A percentile compares a stretch with the other conserved stretches of the same genome.
Conservation (phyloP, 2,329 filamentous ascomycete genomes). For the Botrytis galanthina region DNA sequence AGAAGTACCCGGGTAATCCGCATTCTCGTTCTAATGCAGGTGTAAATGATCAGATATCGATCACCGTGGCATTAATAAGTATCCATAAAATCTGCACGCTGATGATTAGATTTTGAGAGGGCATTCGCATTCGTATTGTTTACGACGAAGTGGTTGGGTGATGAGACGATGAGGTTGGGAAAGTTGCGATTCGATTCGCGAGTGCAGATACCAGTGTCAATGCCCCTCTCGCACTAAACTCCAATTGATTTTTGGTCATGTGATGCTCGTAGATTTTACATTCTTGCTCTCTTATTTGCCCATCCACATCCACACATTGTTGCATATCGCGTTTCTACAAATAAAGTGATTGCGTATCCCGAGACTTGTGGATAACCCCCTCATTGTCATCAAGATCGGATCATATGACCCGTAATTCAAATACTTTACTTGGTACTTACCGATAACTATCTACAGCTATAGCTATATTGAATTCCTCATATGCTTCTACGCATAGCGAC, state of each 20-base stretch:
- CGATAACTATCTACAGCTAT: not conserved
- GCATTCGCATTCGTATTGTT: not conserved
- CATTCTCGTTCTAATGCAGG: constrained; percentile 12
- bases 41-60: constrained; percentile 12
- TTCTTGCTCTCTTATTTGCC: not conserved
- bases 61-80: not conserved
- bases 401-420: not conserved
- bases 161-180: not conserved
- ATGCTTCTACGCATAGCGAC: not conserved
- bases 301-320: not conserved
- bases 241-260: not conserved
- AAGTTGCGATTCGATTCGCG: not conserved
- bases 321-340: not conserved
- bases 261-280: not conserved
- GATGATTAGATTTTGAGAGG: not conserved
- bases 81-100: not conserved
- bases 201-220: not conserved
- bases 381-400: not conserved
- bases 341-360: not conserved
- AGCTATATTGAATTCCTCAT: not conserved
- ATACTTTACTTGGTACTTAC: not conserved
- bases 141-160: not conserved
- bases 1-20: not conserved
- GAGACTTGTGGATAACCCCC: not conserved
- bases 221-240: not conserved